Evolutionary conservation across 2,329 filamentous ascomycete species (phyloP).

Genomic region (Thielaviopsis punctulata): DNA sequence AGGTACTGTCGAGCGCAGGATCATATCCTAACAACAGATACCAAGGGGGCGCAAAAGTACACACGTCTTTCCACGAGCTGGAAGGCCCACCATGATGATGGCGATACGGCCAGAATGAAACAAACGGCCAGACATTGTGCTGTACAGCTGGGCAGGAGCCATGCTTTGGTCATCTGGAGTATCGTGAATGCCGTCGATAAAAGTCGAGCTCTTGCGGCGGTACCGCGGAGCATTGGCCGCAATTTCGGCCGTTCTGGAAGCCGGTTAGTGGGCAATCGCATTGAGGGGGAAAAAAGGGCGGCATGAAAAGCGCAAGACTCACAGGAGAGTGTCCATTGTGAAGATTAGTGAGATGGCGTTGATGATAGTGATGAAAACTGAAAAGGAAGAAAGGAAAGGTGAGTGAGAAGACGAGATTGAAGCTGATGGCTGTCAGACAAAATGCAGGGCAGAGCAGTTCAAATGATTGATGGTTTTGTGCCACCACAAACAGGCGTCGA

Average conservation of each 20-base stretch:
- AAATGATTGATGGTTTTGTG: not conserved
- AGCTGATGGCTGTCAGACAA: not conserved
- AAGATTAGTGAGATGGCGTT: not conserved
- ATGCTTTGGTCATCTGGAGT: conserved; percentile 63
- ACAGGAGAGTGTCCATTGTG: conserved; percentile 14
- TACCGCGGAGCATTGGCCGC: conserved; percentile 81
- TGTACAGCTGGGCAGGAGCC: conserved; percentile 93
- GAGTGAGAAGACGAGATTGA: not conserved
- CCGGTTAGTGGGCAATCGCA: conserved; percentile 12
- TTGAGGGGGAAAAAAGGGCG: not conserved
- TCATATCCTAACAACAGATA: not conserved
- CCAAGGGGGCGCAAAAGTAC: not conserved
- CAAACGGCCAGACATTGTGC: conserved; percentile 88
- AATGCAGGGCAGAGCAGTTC: not conserved
- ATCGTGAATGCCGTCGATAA: conserved; percentile 95
- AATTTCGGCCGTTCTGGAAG: conserved; percentile 64
- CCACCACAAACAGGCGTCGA: not conserved
- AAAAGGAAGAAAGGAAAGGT: not conserved
- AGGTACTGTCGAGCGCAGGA: not conserved
- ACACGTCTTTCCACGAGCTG: conserved; percentile 85
- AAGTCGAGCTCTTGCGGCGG: conserved; percentile 83
- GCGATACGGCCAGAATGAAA: conserved; percentile 96
- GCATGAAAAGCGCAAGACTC: not conserved
- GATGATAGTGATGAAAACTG: not conserved
- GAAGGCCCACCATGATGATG: conserved; percentile 90